Evolutionary conservation across 2,329 filamentous ascomycete species (phyloP), one percentile per base, ranked within the genome.

Genomic region (Zasmidium cellare): DNA sequence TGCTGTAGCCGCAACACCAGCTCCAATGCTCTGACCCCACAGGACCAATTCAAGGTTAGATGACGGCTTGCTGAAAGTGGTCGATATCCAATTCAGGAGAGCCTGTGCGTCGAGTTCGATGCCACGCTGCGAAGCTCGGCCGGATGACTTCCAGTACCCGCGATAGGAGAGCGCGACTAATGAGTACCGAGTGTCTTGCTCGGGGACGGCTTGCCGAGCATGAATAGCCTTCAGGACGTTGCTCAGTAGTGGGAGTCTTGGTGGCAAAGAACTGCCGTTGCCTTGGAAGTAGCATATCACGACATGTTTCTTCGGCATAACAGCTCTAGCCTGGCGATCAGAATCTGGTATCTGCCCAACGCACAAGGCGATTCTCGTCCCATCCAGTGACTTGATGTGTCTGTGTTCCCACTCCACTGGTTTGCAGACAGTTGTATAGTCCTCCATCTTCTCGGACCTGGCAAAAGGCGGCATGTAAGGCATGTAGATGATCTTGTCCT

Each of bases 401-500:
- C 84, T 79, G 66, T 90, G 85, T n/a, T 78, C 73, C 90, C 90
- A 93, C 41, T 69, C 59, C n/a, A 92, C 77, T 0, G 84, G 85
- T 23, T 75, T 76, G 62, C 87, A 90, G 38, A 82, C 78, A 3
- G 72, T 70, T 23, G 77, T 76, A 69, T 90, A 91, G 65, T 89
- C 84, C 2, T 77, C 75, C 38, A 92, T 87, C 56, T 76, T 85
- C 75, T 92, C 87, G 22, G 81, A 79, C 16, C 88, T 81, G 0
- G 89, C 68, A 53, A 88, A 88, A 2, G 89, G 89, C 18, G 89
- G 88, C 51, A 92, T 75, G 47, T 87, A 88, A 0, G 89, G 88
- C 77, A 91, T 91, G 74, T 92, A 92, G 58, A 92, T 88, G 69
- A 92, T 90, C 69, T 88, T 87, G 69, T 92, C 90, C 74, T 92